Evolutionary conservation across 2,329 filamentous ascomycete species (phyloP).

Genomic region (Bipolaris cookei): DNA sequence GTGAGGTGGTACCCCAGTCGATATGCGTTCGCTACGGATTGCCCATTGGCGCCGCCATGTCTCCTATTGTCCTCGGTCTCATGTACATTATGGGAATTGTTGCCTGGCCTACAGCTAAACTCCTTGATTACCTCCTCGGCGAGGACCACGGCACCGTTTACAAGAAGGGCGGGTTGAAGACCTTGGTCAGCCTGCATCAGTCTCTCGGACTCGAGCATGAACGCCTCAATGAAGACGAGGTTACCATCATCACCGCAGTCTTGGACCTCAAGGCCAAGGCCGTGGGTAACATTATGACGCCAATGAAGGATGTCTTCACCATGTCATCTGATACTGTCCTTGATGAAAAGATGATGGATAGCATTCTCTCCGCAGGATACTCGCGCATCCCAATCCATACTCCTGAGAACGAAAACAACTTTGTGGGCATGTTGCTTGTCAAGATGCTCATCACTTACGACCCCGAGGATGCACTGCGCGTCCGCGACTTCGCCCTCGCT

Average conservation of each 20-base stretch:
- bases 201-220: conserved; percentile 83
- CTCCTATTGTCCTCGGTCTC: conserved; percentile 80
- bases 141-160: conserved; percentile 96
- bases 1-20: conserved; percentile 94
- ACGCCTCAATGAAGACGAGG: conserved; percentile 93
- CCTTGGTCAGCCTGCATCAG: conserved; percentile 91
- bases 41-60: conserved; percentile 92
- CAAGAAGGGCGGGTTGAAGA: conserved; percentile 98
- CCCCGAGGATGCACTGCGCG: conserved; percentile 85
- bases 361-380: conserved; percentile 90
- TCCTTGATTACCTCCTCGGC: conserved; percentile 90
- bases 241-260: conserved; percentile 97
- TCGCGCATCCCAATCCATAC: conserved; percentile 95
- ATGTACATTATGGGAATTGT: conserved; percentile 93
- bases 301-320: conserved; percentile 95
- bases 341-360: conserved; percentile 93
- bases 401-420: conserved; percentile 81
- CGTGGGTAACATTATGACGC: conserved; percentile 96
- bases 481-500: conserved; percentile 89
- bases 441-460: conserved; percentile 99
- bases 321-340: conserved; percentile 94
- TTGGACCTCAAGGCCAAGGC: conserved; percentile 95
- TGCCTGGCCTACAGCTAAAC: conserved; percentile 93
- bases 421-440: conserved; percentile 96
- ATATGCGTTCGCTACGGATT: conserved; percentile 95